phyloP scores from a whole-genome alignment of 1,139 yeast species.

The Geotrichum siamense region DNA sequence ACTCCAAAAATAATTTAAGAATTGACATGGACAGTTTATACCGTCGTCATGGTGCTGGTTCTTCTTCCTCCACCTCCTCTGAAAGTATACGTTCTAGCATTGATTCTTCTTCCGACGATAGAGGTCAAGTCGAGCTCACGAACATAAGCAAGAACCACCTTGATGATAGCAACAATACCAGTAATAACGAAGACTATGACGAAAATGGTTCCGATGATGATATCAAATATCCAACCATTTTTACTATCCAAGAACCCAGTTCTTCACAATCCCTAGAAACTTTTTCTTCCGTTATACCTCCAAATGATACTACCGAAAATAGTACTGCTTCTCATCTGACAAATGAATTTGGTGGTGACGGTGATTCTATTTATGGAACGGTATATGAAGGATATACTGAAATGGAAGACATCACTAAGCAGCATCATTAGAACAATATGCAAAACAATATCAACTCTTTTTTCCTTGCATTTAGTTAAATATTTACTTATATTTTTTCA shows the following conservation, averaged over 20 bases:
- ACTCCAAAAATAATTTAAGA: constrained; percentile 21
- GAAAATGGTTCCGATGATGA: not conserved
- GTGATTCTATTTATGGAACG: constrained; percentile 1
- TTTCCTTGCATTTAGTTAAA: not conserved
- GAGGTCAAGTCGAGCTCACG: not conserved
- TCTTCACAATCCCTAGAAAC: not conserved
- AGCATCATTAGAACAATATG: not conserved
- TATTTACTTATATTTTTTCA: not conserved
- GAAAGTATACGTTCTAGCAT: not conserved
- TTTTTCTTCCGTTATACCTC: not conserved
- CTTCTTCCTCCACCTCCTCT: not conserved
- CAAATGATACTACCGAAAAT: not conserved
- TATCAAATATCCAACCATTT: not conserved
- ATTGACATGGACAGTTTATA: constrained; percentile 21
- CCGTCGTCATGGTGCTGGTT: not conserved
- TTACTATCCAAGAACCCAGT: not conserved
- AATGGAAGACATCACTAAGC: not conserved
- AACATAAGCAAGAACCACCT: not conserved
- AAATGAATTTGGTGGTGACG: not conserved
- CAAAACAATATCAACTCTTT: not conserved
- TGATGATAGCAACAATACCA: not conserved
- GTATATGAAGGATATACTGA: not conserved
- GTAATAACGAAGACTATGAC: not conserved
- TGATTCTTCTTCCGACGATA: not conserved
- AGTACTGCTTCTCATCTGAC: not conserved